Percentiles rank a stretch among this genome's conserved stretches.
Evolutionary conservation across 257 asterid species (phyloP).

Genomic region (Solanum clarkiae): DNA sequence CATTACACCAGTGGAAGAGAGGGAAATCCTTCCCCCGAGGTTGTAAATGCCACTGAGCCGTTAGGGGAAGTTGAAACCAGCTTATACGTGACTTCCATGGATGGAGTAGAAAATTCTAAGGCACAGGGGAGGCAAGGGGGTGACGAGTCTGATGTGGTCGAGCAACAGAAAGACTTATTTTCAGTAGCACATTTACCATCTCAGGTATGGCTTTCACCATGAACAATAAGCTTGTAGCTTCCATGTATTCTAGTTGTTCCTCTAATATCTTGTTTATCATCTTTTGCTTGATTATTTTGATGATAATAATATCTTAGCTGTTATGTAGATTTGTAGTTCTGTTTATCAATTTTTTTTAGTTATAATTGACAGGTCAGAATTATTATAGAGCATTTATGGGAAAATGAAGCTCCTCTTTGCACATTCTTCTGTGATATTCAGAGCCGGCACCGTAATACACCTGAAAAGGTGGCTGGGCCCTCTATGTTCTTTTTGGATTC

Average conservation of each 20-base stretch:
- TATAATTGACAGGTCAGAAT: conserved; percentile 51
- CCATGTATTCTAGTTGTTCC: neutral
- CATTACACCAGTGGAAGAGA: conserved; percentile 20
- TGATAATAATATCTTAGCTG: neutral
- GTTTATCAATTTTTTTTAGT: conserved; percentile 5
- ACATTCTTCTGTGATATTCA: conserved; percentile 62
- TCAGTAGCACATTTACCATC: conserved; percentile 70
- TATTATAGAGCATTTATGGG: conserved; percentile 64
- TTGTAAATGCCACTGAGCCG: conserved; percentile 33
- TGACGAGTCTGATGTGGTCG: conserved; percentile 14
- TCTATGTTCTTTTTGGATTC: conserved; percentile 71
- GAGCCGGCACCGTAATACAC: conserved; percentile 22
- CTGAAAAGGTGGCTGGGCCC: conserved; percentile 30
- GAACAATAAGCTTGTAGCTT: neutral
- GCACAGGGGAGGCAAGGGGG: conserved; percentile 4
- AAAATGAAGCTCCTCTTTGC: conserved; percentile 71
- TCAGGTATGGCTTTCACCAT: conserved; percentile 39
- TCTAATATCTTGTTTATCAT: neutral
- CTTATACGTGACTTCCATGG: conserved; percentile 22
- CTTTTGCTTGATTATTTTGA: neutral
- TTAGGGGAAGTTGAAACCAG: conserved; percentile 24
- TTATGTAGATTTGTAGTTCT: neutral
- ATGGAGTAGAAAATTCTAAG: conserved; percentile 17
- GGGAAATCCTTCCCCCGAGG: conserved; percentile 50
- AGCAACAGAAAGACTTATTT: conserved; percentile 13